Conservation (phyloP, 257 asterid genomes). For the Plantago ovata region DNA sequence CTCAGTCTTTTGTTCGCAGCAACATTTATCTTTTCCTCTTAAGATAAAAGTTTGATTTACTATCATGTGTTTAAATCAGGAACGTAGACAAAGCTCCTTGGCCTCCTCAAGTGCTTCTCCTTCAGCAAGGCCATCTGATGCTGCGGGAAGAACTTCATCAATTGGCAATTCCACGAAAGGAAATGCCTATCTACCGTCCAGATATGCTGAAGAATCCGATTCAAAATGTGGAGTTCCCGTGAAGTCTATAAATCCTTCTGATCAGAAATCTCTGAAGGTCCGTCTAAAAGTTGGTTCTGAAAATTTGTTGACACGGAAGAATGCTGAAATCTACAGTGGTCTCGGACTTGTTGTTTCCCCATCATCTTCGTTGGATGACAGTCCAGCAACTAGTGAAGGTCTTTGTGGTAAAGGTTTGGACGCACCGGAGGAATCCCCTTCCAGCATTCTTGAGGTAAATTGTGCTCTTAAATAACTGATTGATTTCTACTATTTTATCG, state of each 20-base stretch:
- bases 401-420: constrained; percentile 35
- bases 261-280: constrained; percentile 71
- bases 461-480: constrained; percentile 19
- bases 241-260: constrained; percentile 42
- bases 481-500: neutral
- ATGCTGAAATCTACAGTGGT: constrained; percentile 87
- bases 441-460: constrained; percentile 88
- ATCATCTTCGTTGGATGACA: constrained; percentile 77
- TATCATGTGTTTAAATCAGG: constrained; percentile 54
- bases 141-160: constrained; percentile 45
- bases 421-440: constrained; percentile 69
- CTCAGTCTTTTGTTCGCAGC: constrained; percentile 4
- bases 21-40: neutral
- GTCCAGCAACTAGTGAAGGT: constrained; percentile 59
- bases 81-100: constrained; percentile 45
- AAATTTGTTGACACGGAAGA: constrained; percentile 61
- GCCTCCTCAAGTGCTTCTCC: constrained; percentile 55
- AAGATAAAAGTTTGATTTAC: constrained; percentile 4
- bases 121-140: constrained; percentile 40
- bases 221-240: constrained; percentile 36
- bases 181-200: constrained; percentile 32
- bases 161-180: constrained; percentile 32
- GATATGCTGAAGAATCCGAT: constrained; percentile 42
- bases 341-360: constrained; percentile 94
- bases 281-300: constrained; percentile 86